Evolutionary conservation across 208 protist species (phyloP).

Genomic region (Wallacemonas collosoma): DNA sequence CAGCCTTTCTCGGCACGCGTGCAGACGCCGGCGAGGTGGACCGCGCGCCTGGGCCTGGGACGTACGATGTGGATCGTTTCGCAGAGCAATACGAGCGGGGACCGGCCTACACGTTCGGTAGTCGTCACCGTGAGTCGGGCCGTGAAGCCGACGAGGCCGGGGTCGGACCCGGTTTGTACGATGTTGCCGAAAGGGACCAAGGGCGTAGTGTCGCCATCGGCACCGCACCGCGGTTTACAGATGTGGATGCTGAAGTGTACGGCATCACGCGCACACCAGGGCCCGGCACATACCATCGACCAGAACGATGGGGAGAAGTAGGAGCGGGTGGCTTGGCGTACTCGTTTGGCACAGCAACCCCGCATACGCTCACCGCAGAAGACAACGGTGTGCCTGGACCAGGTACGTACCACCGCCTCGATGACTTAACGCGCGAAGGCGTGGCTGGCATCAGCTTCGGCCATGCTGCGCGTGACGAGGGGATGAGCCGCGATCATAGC

Average conservation of each 20-base stretch:
- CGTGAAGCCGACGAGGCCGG: too few relatives aligned
- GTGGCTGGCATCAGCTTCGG: neutral
- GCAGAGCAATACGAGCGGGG: conserved; percentile 1
- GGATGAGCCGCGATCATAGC: neutral
- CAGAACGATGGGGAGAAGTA: neutral
- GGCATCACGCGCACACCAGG: conserved; percentile 11
- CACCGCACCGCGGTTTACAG: conserved; percentile 18
- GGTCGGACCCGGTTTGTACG: conserved; percentile 42
- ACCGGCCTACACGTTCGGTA: conserved; percentile 14
- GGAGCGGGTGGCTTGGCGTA: neutral
- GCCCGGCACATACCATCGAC: conserved; percentile 28
- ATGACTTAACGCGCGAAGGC: neutral
- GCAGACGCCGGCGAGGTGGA: neutral
- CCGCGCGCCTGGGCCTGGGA: conserved; percentile 31
- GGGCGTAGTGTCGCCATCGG: conserved; percentile 20
- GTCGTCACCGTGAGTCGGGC: neutral
- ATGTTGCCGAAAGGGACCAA: conserved; percentile 6
- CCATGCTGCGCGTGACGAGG: neutral
- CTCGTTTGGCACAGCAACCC: neutral
- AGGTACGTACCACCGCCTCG: conserved; percentile 16
- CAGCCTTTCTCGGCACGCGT: neutral
- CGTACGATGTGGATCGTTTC: conserved; percentile 24
- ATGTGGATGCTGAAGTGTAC: neutral
- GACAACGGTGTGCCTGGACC: conserved; percentile 14
- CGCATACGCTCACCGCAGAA: neutral